Evolutionary conservation across 2,329 filamentous ascomycete genomes (phyloP).

Genomic region (Fusarium vanettenii): DNA sequence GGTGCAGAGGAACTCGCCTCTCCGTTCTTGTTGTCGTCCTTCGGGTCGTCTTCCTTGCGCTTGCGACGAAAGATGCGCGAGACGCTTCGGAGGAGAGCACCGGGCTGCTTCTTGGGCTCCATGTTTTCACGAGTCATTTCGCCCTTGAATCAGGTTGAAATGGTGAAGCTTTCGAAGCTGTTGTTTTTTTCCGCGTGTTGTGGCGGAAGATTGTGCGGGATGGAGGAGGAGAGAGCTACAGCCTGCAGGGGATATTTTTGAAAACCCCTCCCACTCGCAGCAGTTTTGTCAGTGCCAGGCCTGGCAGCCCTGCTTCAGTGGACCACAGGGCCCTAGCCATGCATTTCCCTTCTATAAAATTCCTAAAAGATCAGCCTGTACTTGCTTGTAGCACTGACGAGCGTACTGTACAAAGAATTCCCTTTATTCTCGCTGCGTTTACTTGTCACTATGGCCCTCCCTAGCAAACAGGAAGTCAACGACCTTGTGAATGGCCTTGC

Average conservation of each 20-base stretch:
- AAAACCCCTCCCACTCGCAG: neutral
- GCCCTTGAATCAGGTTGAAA: neutral
- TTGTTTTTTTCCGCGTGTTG: neutral
- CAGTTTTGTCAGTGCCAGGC: neutral
- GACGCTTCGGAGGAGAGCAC: neutral
- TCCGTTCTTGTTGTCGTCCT: neutral
- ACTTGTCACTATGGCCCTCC: constrained; percentile 27
- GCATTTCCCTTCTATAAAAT: neutral
- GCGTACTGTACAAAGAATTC: neutral
- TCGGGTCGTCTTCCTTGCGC: neutral
- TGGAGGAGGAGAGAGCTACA: neutral
- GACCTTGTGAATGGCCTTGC: constrained; percentile 32
- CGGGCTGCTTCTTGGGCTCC: neutral
- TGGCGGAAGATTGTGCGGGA: neutral
- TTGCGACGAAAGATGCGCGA: neutral
- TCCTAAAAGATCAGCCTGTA: neutral
- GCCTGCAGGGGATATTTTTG: neutral
- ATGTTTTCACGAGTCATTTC: neutral
- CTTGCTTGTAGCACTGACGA: neutral
- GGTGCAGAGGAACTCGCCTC: neutral
- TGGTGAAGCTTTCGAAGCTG: neutral
- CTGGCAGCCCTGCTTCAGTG: neutral
- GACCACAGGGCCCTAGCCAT: neutral
- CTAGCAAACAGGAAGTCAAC: constrained; percentile 33
- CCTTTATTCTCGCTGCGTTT: neutral